phyloP scores from a whole-genome alignment of 2,329 filamentous ascomycete species.

The Paecilomyces variotii region DNA sequence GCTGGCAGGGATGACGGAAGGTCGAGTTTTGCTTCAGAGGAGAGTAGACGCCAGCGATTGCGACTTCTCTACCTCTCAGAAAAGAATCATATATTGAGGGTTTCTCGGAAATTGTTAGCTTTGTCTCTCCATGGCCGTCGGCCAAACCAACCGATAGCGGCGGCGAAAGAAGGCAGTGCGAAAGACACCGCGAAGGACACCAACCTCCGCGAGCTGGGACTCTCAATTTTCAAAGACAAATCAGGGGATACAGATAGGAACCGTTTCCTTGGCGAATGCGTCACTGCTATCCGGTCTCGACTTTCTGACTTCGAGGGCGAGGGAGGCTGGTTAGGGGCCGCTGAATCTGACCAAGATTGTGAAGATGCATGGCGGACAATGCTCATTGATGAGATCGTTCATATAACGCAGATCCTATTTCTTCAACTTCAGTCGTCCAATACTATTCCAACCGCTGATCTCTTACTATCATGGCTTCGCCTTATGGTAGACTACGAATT shows the following conservation, averaged over 20 bases:
- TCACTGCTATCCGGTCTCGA: constrained; percentile 26
- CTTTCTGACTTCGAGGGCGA: constrained; percentile 24
- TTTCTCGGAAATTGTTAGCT: constrained; percentile 44
- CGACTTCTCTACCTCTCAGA: constrained; percentile 65
- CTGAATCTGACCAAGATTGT: constrained; percentile 46
- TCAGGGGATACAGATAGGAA: constrained; percentile 16
- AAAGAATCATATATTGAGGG: constrained; percentile 59
- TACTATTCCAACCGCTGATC: constrained; percentile 49
- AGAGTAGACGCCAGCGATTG: constrained; percentile 58
- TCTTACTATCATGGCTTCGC: constrained; percentile 66
- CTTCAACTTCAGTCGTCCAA: constrained; percentile 56
- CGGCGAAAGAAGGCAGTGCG: constrained; percentile 5
- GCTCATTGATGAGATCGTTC: constrained; percentile 61
- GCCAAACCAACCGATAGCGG: constrained; percentile 7
- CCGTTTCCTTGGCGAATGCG: constrained; percentile 24
- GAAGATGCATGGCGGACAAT: constrained; percentile 57
- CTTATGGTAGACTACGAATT: constrained; percentile 62
- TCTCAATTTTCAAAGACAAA: constrained; percentile 22
- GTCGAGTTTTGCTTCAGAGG: constrained; percentile 51
- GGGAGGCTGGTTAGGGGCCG: constrained; percentile 39
- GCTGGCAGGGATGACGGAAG: constrained; percentile 19
- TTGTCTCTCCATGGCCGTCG: constrained; percentile 20
- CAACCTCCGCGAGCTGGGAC: constrained; percentile 19
- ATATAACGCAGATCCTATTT: constrained; percentile 66
- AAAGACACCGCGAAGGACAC: constrained; percentile 8